Percentiles rank a stretch among this genome's conserved stretches.
Evolutionary conservation across 2,329 filamentous ascomycete genomes (phyloP).

Genomic region (Acrocalymma vagum): DNA sequence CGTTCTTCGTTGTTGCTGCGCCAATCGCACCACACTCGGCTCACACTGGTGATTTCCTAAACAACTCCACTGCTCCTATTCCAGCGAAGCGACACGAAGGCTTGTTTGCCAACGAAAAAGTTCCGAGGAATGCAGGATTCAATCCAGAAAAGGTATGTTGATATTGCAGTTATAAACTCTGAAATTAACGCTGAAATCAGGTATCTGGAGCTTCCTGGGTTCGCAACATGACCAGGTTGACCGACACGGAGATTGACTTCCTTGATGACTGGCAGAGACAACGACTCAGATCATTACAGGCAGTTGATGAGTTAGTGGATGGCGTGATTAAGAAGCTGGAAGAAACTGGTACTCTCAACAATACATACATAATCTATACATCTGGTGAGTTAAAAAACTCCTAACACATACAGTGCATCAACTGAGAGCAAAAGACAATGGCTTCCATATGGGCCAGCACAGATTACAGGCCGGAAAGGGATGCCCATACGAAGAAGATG

Average conservation of each 20-base stretch:
- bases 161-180: too few species aligned
- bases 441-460: conserved; percentile 51
- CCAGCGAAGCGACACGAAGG: conserved; percentile 67
- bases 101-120: conserved; percentile 66
- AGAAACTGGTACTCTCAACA: conserved; percentile 53
- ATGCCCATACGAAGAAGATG: conserved; percentile 50
- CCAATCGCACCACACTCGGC: conserved; percentile 69
- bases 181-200: too few species aligned
- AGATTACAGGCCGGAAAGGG: conserved; percentile 51
- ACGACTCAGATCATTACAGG: conserved; percentile 60
- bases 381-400: too few species aligned
- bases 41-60: conserved; percentile 25
- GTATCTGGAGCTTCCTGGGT: too few species aligned
- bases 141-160: conserved; percentile 72
- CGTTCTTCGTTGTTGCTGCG: conserved; percentile 73
- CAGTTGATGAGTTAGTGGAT: conserved; percentile 64
- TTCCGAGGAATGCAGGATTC: conserved; percentile 70
- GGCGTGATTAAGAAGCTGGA: conserved; percentile 53
- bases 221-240: too few species aligned
- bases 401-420: too few species aligned
- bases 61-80: conserved; percentile 59
- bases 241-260: conserved; percentile 59
- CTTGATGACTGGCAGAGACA: conserved; percentile 61
- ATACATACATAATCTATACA: conserved; percentile 54
- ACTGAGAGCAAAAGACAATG: too few species aligned